phyloP scores from a whole-genome alignment of 176 grass and related monocot genomes.

The Dendrocalamus sinicus region DNA sequence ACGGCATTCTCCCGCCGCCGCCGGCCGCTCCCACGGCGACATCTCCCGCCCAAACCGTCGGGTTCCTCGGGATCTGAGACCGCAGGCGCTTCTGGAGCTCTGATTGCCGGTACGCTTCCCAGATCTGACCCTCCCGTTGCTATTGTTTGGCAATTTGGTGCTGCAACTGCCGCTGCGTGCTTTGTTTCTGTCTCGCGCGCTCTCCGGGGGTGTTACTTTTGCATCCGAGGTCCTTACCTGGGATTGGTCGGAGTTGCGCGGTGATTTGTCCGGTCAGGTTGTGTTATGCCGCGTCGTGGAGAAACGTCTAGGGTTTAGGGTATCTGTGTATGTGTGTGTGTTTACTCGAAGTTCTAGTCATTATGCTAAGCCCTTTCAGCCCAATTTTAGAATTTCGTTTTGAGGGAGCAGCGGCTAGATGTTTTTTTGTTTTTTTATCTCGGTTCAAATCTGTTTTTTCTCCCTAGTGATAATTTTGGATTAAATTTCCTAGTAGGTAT shows the following conservation, averaged over 20 bases:
- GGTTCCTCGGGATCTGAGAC: neutral
- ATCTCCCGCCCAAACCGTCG: neutral
- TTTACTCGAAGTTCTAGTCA: neutral
- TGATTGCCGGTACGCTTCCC: neutral
- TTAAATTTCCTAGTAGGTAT: neutral
- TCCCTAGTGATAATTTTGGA: neutral
- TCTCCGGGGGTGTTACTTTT: neutral
- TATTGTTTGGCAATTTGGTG: neutral
- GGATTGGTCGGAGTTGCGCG: neutral
- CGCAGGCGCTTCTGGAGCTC: neutral
- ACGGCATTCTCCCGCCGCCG: conserved; percentile 1
- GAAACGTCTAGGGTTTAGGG: conserved; percentile 38
- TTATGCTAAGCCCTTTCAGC: neutral
- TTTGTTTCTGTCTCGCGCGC: neutral
- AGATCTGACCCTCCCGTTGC: conserved; percentile 6
- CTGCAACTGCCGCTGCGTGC: neutral
- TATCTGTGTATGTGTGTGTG: neutral
- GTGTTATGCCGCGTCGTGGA: neutral
- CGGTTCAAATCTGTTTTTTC: neutral
- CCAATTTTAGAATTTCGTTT: conserved; percentile 10
- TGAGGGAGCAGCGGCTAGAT: neutral
- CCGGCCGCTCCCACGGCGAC: conserved; percentile 6
- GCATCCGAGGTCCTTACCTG: neutral
- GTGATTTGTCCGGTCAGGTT: neutral
- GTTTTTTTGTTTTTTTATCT: neutral